A percentile compares a stretch with the other conserved stretches of the same genome.
These are phyloP conservation scores for Oidiodendron maius DNA, from an alignment of 495 filamentous ascomycete genomes.

Conservation along the genomic window DNA sequence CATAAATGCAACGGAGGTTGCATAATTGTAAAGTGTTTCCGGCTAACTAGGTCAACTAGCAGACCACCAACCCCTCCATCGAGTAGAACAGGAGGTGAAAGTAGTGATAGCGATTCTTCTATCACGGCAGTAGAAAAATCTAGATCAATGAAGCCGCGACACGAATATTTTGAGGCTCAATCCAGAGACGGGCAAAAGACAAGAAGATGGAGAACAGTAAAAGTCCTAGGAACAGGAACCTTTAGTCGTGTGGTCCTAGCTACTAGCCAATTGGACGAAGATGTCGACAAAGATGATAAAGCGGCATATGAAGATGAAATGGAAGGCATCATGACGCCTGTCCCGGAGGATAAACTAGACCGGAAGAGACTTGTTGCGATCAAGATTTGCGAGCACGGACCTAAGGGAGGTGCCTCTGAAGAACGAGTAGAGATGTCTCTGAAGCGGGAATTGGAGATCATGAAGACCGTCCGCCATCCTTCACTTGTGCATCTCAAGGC, in stretches of 20 bases:
- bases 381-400: conserved; percentile 92
- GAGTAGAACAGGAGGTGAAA: conserved; percentile 40
- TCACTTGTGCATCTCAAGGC: conserved; percentile 85
- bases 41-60: neutral
- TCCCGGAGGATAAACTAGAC: conserved; percentile 22
- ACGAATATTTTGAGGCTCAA: conserved; percentile 59
- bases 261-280: conserved; percentile 45
- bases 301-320: conserved; percentile 16
- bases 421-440: conserved; percentile 86
- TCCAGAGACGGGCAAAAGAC: conserved; percentile 49
- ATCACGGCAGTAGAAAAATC: conserved; percentile 14
- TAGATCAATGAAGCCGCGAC: conserved; percentile 23
- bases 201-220: conserved; percentile 68
- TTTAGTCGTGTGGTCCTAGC: conserved; percentile 93
- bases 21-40: too few relatives aligned
- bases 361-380: conserved; percentile 78
- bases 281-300: conserved; percentile 37
- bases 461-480: conserved; percentile 80
- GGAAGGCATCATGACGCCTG: conserved; percentile 25
- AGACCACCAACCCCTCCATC: conserved; percentile 73
- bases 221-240: conserved; percentile 82
- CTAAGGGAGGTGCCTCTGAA: conserved; percentile 81
- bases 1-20: too few relatives aligned
- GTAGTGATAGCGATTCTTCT: conserved; percentile 33
- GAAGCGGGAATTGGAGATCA: conserved; percentile 90